A percentile compares a stretch with the other conserved stretches of the same genome.
These are phyloP conservation scores for Primulina huaijiensis DNA, from an alignment of 257 asterid species.

Conservation along the genomic window DNA sequence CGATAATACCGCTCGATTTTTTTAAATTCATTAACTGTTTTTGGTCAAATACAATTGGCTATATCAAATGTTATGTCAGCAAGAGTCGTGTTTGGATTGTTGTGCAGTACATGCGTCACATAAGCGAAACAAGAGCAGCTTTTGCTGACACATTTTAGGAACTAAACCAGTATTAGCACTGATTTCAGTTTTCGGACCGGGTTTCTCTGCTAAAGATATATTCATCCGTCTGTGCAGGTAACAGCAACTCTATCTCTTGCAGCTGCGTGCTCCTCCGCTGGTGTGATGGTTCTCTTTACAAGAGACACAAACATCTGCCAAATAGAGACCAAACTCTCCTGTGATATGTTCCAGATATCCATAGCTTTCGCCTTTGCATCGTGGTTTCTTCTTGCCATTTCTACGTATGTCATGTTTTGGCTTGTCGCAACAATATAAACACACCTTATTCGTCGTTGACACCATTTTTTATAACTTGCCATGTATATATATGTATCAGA, in stretches of 20 bases:
- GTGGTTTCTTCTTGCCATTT: constrained; percentile 79
- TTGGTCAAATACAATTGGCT: not conserved
- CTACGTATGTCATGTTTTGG: constrained; percentile 84
- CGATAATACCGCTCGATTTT: not conserved
- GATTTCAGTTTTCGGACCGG: not conserved
- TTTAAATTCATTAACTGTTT: not conserved
- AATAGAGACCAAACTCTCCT: constrained; percentile 38
- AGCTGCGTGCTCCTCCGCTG: constrained; percentile 91
- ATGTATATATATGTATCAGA: constrained; percentile 18
- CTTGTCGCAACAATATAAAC: constrained; percentile 60
- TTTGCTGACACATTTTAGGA: not conserved
- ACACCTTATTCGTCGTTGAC: not conserved
- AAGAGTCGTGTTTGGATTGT: not conserved
- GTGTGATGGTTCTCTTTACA: constrained; percentile 63
- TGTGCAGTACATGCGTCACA: not conserved
- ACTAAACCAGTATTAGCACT: not conserved
- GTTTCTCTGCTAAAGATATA: not conserved
- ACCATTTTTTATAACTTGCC: not conserved
- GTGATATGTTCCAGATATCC: constrained; percentile 66
- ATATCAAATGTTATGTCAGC: not conserved
- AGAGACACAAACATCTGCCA: constrained; percentile 61
- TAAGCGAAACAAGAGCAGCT: not conserved
- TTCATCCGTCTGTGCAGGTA: constrained; percentile 46
- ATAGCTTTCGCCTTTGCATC: constrained; percentile 70
- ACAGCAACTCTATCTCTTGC: constrained; percentile 80